Conservation (phyloP, 495 filamentous ascomycete species). For the Amniculicola lignicola region DNA sequence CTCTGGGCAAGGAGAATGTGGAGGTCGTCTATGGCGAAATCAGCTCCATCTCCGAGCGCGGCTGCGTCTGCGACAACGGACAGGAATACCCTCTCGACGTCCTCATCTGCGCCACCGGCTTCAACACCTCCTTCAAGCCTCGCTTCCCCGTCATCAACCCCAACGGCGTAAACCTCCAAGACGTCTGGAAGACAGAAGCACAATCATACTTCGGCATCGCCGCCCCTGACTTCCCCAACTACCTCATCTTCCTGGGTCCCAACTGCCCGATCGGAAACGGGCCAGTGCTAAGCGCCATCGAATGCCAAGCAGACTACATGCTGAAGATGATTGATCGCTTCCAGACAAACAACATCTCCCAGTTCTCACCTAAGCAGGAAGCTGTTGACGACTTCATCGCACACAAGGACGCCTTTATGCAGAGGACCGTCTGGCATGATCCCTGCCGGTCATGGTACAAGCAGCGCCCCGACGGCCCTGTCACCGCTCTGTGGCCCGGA, state of each 20-base stretch:
- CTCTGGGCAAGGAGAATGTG: slow-evolving; percentile 37
- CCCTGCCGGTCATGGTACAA: slow-evolving; percentile 59
- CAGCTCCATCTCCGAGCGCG: slow-evolving; percentile 28
- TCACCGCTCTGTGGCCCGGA: slow-evolving; percentile 44
- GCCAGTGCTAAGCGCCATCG: slow-evolving; percentile 38
- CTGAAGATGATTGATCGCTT: slow-evolving; percentile 48
- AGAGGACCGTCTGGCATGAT: slow-evolving; percentile 47
- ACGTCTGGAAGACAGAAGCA: slow-evolving; percentile 31
- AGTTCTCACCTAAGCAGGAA: slow-evolving; percentile 41
- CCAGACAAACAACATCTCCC: slow-evolving; percentile 39
- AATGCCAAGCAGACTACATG: slow-evolving; percentile 53
- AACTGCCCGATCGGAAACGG: slow-evolving; percentile 49
- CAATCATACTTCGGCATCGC: slow-evolving; percentile 34
- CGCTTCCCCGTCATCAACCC: slow-evolving; percentile 51
- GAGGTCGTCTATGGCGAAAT: slow-evolving; percentile 36
- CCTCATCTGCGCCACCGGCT: slow-evolving; percentile 50
- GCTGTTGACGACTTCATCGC: slow-evolving; percentile 48
- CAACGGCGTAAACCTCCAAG: slow-evolving; percentile 33
- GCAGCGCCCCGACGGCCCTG: slow-evolving; percentile 35
- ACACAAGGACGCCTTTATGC: slow-evolving; percentile 50
- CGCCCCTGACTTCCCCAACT: slow-evolving; percentile 37
- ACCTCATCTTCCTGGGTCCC: slow-evolving; percentile 39
- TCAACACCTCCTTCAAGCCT: slow-evolving; percentile 51
- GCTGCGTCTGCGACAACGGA: slow-evolving; percentile 34
- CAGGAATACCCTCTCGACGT: slow-evolving; percentile 38